Base-by-base conservation (phyloP, 2,329 filamentous ascomycete genomes). In the Aspergillus sp. region DNA sequence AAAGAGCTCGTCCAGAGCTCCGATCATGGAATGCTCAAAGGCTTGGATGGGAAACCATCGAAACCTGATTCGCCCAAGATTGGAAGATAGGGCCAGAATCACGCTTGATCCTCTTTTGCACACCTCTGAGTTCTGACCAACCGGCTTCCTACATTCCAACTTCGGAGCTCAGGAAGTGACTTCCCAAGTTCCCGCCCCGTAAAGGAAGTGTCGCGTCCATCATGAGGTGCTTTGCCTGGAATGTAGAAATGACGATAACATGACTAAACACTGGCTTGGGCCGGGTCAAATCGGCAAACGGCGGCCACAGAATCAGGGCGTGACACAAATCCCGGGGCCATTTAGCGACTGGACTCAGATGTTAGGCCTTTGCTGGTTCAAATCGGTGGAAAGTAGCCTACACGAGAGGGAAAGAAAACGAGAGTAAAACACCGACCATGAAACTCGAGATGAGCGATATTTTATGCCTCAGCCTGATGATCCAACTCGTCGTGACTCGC, bases 121-220 rank as follows among this genome's bases (percentile, higher is more conserved):
- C 12, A 43, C 12, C 11, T n/a, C 17, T 21, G 31, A 52, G 48
- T 41, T 33, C 19, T 19, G 31, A 47, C 27, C 31, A 47, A 41
- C 39, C 19, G 23, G 43, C 31, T 52, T 43, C 37, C 56, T 46
- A 58, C 56, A 58, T 58, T 58, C 51, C 40, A 39, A 25, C 23
- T 19, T 39, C 31, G 15, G 31, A 21, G 39, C 44, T 37, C 31
- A 49, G 51, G 45, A 25, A 50, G 52, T 44, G 33, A 44, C 46
- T 46, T n/a, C 31, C 45, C n/a, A 37, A 44, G 40, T 46, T n/a
- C 31, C 45, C n/a, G 44, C 45, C n/a, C 43, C 12, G 23, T 43
- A 19, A 44, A 23, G 23, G 44, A 25, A 14, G n/a, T 44, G 33
- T 19, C 3, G 2, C 35, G 15, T 14, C 27, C 45, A 44, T 53